phyloP scores from a whole-genome alignment of 305 asterid species.

The Rubia tinctorum region DNA sequence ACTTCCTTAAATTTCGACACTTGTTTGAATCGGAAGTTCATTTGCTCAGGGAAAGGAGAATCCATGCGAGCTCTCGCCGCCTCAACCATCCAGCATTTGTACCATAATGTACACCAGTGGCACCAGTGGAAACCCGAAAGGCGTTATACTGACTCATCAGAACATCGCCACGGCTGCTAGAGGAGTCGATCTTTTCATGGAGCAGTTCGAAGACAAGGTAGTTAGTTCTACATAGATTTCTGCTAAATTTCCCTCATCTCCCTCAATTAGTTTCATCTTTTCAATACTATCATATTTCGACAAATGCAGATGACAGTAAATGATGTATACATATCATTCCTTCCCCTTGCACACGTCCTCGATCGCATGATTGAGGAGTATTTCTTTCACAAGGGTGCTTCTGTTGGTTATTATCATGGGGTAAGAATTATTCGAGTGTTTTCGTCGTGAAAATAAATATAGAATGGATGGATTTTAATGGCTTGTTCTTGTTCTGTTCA shows the following conservation, averaged over 20 bases:
- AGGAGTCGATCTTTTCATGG: constrained; percentile 88
- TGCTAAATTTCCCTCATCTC: neutral
- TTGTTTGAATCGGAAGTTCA: neutral
- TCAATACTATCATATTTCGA: constrained; percentile 3
- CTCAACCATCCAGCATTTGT: constrained; percentile 54
- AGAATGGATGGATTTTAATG: neutral
- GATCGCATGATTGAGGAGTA: constrained; percentile 97
- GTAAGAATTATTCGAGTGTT: constrained; percentile 28
- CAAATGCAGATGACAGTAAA: constrained; percentile 69
- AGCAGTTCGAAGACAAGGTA: constrained; percentile 91
- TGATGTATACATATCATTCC: constrained; percentile 94
- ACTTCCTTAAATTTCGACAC: neutral
- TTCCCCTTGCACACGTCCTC: constrained; percentile 98
- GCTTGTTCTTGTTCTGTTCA: constrained; percentile 11
- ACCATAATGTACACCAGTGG: constrained; percentile 99
- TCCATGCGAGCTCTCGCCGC: constrained; percentile 55
- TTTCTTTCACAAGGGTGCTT: constrained; percentile 96
- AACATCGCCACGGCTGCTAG: constrained; percentile 50
- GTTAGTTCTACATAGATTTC: neutral
- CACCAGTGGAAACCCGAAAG: constrained; percentile 95
- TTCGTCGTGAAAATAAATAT: neutral
- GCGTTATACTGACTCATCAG: constrained; percentile 90
- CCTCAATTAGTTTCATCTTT: constrained; percentile 9
- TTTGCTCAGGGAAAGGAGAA: constrained; percentile 56
- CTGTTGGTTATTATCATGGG: constrained; percentile 97